Conservation (phyloP, 306 rosid species). For the Begonia loranthoides region DNA sequence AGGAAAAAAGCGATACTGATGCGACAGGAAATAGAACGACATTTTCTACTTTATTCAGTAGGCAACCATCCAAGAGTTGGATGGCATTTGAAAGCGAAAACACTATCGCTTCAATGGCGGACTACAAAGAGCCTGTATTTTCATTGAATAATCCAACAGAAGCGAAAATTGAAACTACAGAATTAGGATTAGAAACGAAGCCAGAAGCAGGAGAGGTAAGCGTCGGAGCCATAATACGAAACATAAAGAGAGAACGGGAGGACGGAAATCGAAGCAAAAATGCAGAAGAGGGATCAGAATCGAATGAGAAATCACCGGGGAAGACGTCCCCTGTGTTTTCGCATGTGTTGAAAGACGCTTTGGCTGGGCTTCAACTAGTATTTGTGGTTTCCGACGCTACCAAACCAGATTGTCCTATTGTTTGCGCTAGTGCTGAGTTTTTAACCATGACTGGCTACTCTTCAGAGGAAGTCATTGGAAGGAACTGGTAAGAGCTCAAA, state of each 20-base stretch:
- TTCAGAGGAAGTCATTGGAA: constrained; percentile 70
- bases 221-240: constrained; percentile 13
- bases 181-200: constrained; percentile 62
- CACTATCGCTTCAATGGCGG: neutral
- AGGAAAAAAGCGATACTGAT: too few relatives aligned
- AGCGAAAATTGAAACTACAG: constrained; percentile 42
- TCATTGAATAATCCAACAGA: constrained; percentile 19
- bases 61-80: constrained; percentile 38
- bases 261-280: constrained; percentile 19
- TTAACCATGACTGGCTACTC: constrained; percentile 83
- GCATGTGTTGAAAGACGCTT: constrained; percentile 49
- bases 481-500: constrained; percentile 57
- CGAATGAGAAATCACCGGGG: constrained; percentile 44
- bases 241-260: constrained; percentile 6
- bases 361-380: constrained; percentile 61
- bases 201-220: constrained; percentile 23
- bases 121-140: constrained; percentile 3
- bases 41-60: constrained; percentile 11
- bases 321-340: constrained; percentile 55
- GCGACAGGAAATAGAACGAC: too few relatives aligned
- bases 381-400: constrained; percentile 92
- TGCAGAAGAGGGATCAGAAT: constrained; percentile 29
- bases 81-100: constrained; percentile 58
- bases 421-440: constrained; percentile 82
- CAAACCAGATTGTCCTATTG: constrained; percentile 79